A percentile compares a stretch with the other conserved stretches of the same genome.
These are phyloP conservation scores for Tulasnella sp. DNA, from an alignment of 768 basidiomycete species.

Conservation along the genomic window DNA sequence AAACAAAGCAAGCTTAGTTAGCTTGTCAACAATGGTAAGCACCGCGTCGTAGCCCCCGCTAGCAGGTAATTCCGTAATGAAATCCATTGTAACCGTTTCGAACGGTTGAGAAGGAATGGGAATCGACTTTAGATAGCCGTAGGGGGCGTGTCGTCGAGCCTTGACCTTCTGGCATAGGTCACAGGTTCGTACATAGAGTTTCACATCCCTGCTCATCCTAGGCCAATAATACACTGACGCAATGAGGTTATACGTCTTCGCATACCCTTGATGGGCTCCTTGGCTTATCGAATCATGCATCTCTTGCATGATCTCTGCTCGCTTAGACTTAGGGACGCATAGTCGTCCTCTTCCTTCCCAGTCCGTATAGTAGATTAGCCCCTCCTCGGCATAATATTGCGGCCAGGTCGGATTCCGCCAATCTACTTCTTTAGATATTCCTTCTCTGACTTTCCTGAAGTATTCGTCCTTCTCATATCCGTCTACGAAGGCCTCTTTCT, in stretches of 20 bases:
- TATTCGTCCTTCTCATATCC: no score
- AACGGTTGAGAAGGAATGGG: conserved; percentile 11
- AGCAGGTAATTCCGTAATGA: conserved; percentile 20
- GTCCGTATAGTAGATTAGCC: conserved; percentile 23
- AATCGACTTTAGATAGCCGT: conserved; percentile 9
- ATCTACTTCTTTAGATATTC: no score
- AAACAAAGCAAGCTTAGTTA: conserved; percentile 15
- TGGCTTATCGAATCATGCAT: conserved; percentile 21
- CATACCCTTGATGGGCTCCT: conserved; percentile 24
- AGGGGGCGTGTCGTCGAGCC: not conserved
- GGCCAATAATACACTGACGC: conserved; percentile 26
- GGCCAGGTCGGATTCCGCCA: no score
- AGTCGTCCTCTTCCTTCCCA: conserved; percentile 19
- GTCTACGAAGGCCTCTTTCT: no score
- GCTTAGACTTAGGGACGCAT: conserved; percentile 22
- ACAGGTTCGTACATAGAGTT: conserved; percentile 13
- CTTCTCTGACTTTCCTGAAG: no score
- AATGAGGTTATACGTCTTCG: conserved; percentile 21
- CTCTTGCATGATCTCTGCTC: conserved; percentile 20
- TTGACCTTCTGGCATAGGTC: conserved; percentile 15
- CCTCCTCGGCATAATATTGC: conserved; percentile 3
- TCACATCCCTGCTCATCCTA: conserved; percentile 23
- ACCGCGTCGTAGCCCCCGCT: not conserved
- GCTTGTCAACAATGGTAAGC: conserved; percentile 14
- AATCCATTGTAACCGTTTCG: conserved; percentile 14